Evolutionary conservation across 2,329 filamentous ascomycete species (phyloP).

Genomic region (Catunica adiposa): DNA sequence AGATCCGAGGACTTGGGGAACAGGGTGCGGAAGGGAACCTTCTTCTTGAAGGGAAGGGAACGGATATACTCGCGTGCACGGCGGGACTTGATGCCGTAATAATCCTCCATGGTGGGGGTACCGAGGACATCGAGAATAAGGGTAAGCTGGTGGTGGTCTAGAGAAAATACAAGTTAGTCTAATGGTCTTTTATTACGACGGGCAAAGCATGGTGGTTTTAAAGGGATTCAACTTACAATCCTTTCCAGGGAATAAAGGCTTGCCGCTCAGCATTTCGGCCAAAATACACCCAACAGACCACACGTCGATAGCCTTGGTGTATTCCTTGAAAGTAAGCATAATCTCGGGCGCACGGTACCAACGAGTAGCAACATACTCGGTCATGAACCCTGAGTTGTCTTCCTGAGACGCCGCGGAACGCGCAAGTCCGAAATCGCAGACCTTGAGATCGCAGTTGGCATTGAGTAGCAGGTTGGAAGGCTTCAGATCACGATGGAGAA

Average conservation of each 20-base stretch:
- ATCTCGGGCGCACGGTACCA: conserved; percentile 99
- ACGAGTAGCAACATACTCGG: conserved; percentile 96
- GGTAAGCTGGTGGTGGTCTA: conserved; percentile 94
- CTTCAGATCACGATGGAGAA: conserved; percentile 92
- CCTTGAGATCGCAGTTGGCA: conserved; percentile 96
- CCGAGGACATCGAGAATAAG: conserved; percentile 93
- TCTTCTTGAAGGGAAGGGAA: conserved; percentile 97
- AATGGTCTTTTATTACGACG: no score
- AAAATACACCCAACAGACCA: conserved; percentile 98
- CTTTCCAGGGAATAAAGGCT: conserved; percentile 94
- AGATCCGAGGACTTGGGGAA: conserved; percentile 99
- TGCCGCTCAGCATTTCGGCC: conserved; percentile 96
- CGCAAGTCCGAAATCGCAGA: conserved; percentile 94
- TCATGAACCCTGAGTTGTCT: conserved; percentile 99
- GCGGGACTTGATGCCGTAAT: conserved; percentile 98
- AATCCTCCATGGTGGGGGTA: conserved; percentile 98
- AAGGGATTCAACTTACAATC: conserved; percentile 86
- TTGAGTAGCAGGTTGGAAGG: conserved; percentile 93
- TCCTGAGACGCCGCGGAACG: conserved; percentile 92
- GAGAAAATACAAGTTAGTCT: neutral
- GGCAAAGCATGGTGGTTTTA: no score
- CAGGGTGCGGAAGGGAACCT: conserved; percentile 90
- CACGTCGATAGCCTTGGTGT: conserved; percentile 97
- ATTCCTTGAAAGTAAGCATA: conserved; percentile 99
- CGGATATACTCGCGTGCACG: conserved; percentile 96